Conservation (phyloP, 148 eudicot genomes). For the Rhododendron mucronatum region DNA sequence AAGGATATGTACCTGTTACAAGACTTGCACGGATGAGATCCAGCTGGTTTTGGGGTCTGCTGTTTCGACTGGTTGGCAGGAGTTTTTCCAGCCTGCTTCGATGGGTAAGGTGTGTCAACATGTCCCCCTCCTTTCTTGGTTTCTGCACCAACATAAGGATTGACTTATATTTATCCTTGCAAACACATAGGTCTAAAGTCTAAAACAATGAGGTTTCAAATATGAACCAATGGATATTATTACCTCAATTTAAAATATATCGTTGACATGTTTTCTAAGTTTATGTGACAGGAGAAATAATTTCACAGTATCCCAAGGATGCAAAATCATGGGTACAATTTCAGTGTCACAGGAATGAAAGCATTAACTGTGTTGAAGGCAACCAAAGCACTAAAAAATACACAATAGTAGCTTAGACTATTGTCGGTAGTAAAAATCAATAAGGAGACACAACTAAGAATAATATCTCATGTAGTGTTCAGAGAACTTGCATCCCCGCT, state of each 20-base stretch:
- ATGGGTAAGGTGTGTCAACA: constrained; percentile 74
- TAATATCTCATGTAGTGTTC: background rate
- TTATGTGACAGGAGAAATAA: background rate
- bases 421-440: background rate
- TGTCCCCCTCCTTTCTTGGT: constrained; percentile 54
- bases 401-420: background rate
- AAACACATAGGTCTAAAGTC: background rate
- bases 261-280: background rate
- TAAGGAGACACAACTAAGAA: background rate
- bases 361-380: background rate
- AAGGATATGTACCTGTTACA: constrained; percentile 37
- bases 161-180: background rate
- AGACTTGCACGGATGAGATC: constrained; percentile 50
- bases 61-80: constrained; percentile 57
- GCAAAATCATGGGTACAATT: background rate
- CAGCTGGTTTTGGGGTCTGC: constrained; percentile 54
- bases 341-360: background rate
- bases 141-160: constrained; percentile 27
- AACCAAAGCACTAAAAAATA: background rate
- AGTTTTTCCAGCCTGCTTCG: constrained; percentile 61
- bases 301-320: background rate
- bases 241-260: background rate
- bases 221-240: background rate
- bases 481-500: background rate
- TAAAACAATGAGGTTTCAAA: background rate